Conservation (phyloP, 441 rosid species). For the Theobroma grandiflorum region DNA sequence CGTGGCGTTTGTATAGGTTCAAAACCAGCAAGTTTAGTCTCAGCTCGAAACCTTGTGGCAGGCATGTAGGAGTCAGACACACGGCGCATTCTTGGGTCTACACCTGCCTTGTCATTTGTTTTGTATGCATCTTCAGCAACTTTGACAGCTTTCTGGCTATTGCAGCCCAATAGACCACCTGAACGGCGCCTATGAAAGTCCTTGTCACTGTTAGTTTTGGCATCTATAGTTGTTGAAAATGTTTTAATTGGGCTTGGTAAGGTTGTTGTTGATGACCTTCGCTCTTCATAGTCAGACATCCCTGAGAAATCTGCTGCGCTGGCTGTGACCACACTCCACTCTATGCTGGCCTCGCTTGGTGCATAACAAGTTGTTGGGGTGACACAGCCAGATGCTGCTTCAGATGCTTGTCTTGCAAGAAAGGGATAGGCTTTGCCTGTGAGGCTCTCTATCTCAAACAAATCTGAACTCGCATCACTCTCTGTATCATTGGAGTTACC, state of each 20-base stretch:
- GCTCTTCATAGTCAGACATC: slow-evolving; percentile 68
- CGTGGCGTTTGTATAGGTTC: slow-evolving; percentile 42
- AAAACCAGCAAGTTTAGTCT: slow-evolving; percentile 43
- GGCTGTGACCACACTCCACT: slow-evolving; percentile 90
- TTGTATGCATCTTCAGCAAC: slow-evolving; percentile 63
- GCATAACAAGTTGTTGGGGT: slow-evolving; percentile 68
- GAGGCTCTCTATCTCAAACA: slow-evolving; percentile 87
- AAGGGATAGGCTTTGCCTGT: slow-evolving; percentile 63
- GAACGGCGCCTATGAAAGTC: slow-evolving; percentile 53
- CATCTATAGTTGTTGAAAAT: slow-evolving; percentile 25
- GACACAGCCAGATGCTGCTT: slow-evolving; percentile 52
- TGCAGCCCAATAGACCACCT: slow-evolving; percentile 66
- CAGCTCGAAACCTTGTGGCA: slow-evolving; percentile 51
- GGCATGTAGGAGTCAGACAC: slow-evolving; percentile 42
- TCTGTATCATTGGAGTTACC: slow-evolving; percentile 43
- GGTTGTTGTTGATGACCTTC: slow-evolving; percentile 35
- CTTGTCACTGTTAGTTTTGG: slow-evolving; percentile 31
- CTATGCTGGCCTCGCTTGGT: slow-evolving; percentile 88
- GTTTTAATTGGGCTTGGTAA: slow-evolving; percentile 37
- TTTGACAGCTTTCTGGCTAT: slow-evolving; percentile 68
- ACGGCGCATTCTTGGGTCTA: slow-evolving; percentile 23
- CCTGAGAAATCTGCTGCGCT: slow-evolving; percentile 78
- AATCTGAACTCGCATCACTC: slow-evolving; percentile 84
- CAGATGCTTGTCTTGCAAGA: slow-evolving; percentile 65
- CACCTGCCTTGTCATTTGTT: slow-evolving; percentile 36